Evolutionary conservation across 2,329 filamentous ascomycete species (phyloP).

Genomic region (Alternaria sp.): DNA sequence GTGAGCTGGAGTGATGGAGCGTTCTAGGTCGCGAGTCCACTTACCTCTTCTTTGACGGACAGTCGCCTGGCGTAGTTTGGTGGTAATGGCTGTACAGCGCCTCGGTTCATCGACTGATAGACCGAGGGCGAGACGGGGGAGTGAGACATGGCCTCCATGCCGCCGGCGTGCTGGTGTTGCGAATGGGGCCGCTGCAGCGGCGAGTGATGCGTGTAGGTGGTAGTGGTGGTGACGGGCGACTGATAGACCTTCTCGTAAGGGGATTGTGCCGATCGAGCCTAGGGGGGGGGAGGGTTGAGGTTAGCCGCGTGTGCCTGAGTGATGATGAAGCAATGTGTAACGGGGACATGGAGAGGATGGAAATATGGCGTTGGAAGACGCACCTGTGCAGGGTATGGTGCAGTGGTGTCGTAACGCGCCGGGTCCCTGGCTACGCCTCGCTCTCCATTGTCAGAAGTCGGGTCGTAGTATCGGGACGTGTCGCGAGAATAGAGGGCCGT

Average conservation of each 20-base stretch:
- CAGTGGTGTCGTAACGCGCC: constrained; percentile 42
- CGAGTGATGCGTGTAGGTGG: constrained; percentile 47
- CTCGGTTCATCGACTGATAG: constrained; percentile 45
- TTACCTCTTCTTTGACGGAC: constrained; percentile 50
- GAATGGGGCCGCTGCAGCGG: constrained; percentile 51
- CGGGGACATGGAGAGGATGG: constrained; percentile 2
- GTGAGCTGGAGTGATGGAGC: constrained; percentile 30
- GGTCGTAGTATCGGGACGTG: constrained; percentile 60
- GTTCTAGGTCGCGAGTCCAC: constrained; percentile 15
- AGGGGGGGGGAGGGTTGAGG: constrained; percentile 28
- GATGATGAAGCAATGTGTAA: background rate
- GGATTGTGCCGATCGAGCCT: constrained; percentile 44
- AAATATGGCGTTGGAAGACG: constrained; percentile 19
- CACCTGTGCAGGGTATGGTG: constrained; percentile 46
- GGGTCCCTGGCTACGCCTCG: constrained; percentile 42
- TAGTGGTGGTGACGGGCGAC: constrained; percentile 44
- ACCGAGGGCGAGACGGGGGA: constrained; percentile 51
- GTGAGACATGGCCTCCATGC: constrained; percentile 50
- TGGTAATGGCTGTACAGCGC: constrained; percentile 46
- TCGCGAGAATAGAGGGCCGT: constrained; percentile 53
- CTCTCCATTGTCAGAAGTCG: constrained; percentile 57
- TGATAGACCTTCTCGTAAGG: constrained; percentile 52
- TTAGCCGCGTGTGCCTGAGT: constrained; percentile 33
- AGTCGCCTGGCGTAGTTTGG: constrained; percentile 42
- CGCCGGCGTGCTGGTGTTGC: constrained; percentile 43